Percentiles rank a stretch among this genome's conserved stretches.
Conservation (phyloP, 106 monocot species). For the Gastrodia elata region DNA sequence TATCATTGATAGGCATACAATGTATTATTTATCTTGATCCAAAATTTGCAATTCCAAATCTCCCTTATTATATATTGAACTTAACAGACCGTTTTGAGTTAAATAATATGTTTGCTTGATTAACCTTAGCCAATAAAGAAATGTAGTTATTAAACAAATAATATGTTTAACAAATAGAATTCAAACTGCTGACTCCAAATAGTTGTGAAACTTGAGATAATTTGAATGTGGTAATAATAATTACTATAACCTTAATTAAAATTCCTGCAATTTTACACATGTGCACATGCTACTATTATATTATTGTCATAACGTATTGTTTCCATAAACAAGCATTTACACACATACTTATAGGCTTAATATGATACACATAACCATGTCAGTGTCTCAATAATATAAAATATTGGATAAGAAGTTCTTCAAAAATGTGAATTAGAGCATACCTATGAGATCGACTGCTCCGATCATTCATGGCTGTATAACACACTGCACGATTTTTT, state of each 20-base stretch:
- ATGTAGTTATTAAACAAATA: too few relatives aligned
- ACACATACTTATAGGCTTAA: not conserved
- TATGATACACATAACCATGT: not conserved
- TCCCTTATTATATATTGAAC: too few relatives aligned
- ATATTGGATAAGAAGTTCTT: not conserved
- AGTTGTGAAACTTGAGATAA: too few relatives aligned
- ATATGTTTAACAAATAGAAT: too few relatives aligned
- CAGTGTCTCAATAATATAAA: not conserved
- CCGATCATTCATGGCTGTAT: constrained; percentile 87
- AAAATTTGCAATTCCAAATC: too few relatives aligned
- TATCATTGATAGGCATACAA: too few relatives aligned
- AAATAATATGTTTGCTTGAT: too few relatives aligned
- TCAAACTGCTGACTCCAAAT: not conserved
- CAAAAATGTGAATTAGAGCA: not conserved
- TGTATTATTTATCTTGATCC: too few relatives aligned
- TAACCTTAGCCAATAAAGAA: too few relatives aligned
- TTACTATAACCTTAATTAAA: not conserved
- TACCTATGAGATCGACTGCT: constrained; percentile 99
- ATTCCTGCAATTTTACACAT: not conserved
- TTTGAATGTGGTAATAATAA: not conserved
- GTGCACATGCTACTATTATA: not conserved
- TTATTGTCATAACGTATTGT: not conserved
- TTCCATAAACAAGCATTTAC: not conserved
- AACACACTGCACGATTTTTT: constrained; percentile 66
- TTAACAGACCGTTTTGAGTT: too few relatives aligned